Conservation (phyloP, 2,329 filamentous ascomycete species). For the Monilinia vaccinii-corymbosi region DNA sequence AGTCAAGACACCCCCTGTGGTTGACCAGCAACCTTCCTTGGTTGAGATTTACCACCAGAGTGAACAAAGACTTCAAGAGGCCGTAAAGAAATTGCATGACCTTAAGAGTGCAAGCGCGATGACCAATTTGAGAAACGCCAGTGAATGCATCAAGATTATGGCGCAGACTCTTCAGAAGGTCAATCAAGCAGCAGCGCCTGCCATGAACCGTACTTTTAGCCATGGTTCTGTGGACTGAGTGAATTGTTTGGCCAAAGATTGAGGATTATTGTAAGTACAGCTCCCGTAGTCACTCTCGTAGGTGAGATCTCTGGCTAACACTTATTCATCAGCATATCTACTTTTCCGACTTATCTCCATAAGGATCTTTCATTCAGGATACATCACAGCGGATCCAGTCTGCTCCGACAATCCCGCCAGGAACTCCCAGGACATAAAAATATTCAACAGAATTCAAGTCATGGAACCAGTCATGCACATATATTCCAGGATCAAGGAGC, state of each 20-base stretch:
- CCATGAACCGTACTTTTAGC: slow-evolving; percentile 14
- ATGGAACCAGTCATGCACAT: slow-evolving; percentile 11
- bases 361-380: neutral
- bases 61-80: slow-evolving; percentile 20
- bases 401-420: neutral
- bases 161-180: slow-evolving; percentile 23
- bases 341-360: neutral
- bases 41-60: slow-evolving; percentile 25
- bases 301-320: neutral
- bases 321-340: neutral
- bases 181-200: slow-evolving; percentile 14
- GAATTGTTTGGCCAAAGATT: neutral
- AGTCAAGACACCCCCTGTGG: slow-evolving; percentile 19
- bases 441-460: slow-evolving; percentile 8
- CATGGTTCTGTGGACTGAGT: slow-evolving; percentile 23
- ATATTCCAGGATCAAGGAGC: neutral
- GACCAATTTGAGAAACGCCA: slow-evolving; percentile 20
- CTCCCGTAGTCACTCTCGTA: neutral
- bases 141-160: slow-evolving; percentile 27
- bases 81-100: slow-evolving; percentile 25
- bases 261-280: slow-evolving; percentile 17
- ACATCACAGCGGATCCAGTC: slow-evolving; percentile 4
- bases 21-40: slow-evolving; percentile 23
- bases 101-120: slow-evolving; percentile 22
- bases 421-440: neutral